Base-by-base conservation (phyloP, 2,329 filamentous ascomycete genomes). In the Botrytis galanthina region DNA sequence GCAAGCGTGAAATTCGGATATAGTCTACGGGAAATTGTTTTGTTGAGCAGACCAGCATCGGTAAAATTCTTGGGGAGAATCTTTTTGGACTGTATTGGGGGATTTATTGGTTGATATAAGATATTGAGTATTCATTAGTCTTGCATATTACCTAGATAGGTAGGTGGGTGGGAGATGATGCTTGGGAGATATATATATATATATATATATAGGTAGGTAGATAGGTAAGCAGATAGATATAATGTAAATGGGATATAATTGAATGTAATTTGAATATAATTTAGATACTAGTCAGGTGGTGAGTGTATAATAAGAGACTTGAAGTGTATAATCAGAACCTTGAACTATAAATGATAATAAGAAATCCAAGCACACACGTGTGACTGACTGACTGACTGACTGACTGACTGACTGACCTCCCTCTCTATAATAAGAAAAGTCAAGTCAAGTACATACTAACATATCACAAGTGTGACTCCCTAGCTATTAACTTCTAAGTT, bases 1-100 rank as follows among this genome's bases (percentile, higher is more conserved):
- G 64, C n/a, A 54, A 54, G 32, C 22, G 10, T 67, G 29, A 14
- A 6, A 51, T 44, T 63, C 39, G 39, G 39, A 44, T 46, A 29
- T 20, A 46, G 61, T 32, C 39, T 20, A 4, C 18, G 39, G 61
- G 48, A 67, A 67, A 57, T 57, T 57, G 51, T 57, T 57, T 67
- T 67, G 64, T 67, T 67, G 64, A 54, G 64, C 48, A 54, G 12
- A 54, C 48, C 48, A n/a, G 26, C 64, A 37, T 51, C 32, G 32
- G 64, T 35, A 54, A 67, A 54, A 22, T 26, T 35, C 37, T 54
- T 35, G 64, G 46, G 64, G n/a, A 67, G 22, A 7, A 20, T 37
- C 48, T 39, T 62, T 42, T n/a, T 39, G 20, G 20, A 22, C 1
- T 42, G 61, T 20, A 63, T 29, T 20, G 18, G 61, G 6, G 7